Evolutionary conservation across 176 grass and related monocot species (phyloP), one percentile per base, ranked within the genome.

Genomic region (Raddia guianensis): DNA sequence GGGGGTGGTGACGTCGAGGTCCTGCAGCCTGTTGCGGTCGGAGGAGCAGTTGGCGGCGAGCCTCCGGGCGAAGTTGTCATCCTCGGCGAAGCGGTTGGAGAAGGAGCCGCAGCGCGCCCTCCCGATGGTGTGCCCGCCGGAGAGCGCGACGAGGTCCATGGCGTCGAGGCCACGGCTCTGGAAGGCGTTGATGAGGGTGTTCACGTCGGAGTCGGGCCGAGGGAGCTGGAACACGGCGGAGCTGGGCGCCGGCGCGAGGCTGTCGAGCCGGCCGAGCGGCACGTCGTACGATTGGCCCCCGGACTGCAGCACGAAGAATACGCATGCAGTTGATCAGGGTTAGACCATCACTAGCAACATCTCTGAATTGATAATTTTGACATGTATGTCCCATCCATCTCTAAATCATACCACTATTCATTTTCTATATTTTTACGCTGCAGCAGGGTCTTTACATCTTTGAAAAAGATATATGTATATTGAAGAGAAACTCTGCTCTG

Each of bases 51-150:
- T 69, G 32, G 3, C 12, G 45, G 9, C 8, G 37, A 90, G 84
- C 63, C 6, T 42, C 46, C 12, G 0, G 2, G 54, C 54, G 74
- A 79, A 90, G 6, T 21, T 11, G 12, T 57, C 33, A 53, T 69
- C 46, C 49, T 54, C 76, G 32, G 49, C 8, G 63, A 67, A 79
- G 33, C 76, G 76, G 54, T 44, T 35, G 4, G 44, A 3, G 84
- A 86, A 80, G 61, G 61, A 21, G 40, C 11, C 8, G 84, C 84
- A 86, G 40, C 9, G 68, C 12, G 79, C 44, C 4, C 72, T 18
- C 19, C 87, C 87, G 72, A 90, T 70, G 46, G 87, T 81, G 66
- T 80, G 77, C 12, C 59, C 76, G 0, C 81, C 76, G 5, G 87
- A 93, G 35, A 79, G 59, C 44, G 69, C 45, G 32, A 89, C 82